phyloP scores from a whole-genome alignment of 2,329 filamentous ascomycete genomes.

The Onygenales sp. region DNA sequence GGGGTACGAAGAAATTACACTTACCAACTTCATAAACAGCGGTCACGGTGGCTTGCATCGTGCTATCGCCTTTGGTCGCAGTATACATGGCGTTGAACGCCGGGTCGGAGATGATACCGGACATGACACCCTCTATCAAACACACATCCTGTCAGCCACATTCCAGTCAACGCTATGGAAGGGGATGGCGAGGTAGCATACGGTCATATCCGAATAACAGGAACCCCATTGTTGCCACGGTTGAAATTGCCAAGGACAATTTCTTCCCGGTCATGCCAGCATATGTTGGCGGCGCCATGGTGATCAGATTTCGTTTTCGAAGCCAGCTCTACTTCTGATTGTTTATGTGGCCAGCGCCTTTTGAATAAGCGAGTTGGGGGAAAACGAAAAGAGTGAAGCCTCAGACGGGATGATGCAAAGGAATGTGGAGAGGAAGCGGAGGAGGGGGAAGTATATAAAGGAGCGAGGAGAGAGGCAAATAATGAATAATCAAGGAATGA shows the following conservation, averaged over 20 bases:
- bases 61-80: constrained; percentile 21
- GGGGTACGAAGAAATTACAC: neutral
- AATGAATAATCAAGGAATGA: neutral
- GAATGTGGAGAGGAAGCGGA: neutral
- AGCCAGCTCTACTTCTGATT: no score
- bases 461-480: neutral
- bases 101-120: constrained; percentile 13
- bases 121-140: constrained; percentile 14
- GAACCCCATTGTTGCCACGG: constrained; percentile 51
- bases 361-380: no score
- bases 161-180: neutral
- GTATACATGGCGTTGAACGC: constrained; percentile 11
- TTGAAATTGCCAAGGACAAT: constrained; percentile 49
- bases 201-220: constrained; percentile 49
- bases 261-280: constrained; percentile 48
- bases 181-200: constrained; percentile 6
- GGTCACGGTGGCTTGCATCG: constrained; percentile 40
- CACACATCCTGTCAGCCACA: neutral
- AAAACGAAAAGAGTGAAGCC: neutral
- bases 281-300: neutral
- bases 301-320: neutral
- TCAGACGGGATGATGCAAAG: neutral
- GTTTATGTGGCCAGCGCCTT: no score
- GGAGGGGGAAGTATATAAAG: neutral
- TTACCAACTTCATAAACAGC: constrained; percentile 41